Evolutionary conservation across 495 filamentous ascomycete species (phyloP).

Genomic region (Penicillium paxilli): DNA sequence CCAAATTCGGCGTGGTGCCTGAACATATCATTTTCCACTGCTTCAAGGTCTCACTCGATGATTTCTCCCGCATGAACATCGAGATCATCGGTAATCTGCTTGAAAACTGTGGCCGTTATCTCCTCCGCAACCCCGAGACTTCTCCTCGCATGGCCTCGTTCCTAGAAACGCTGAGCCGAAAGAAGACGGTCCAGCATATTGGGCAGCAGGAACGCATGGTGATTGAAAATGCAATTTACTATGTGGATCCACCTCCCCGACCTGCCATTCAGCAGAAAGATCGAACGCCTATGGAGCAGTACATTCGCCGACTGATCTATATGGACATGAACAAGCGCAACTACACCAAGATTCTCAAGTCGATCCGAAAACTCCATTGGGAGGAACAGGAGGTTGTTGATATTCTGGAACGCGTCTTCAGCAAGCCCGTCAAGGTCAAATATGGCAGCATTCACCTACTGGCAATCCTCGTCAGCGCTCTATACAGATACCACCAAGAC

Average conservation of each 20-base stretch:
- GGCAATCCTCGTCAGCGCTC: conserved; percentile 82
- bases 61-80: conserved; percentile 97
- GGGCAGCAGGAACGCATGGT: conserved; percentile 97
- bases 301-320: conserved; percentile 88
- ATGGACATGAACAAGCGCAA: conserved; percentile 91
- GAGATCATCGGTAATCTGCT: conserved; percentile 97
- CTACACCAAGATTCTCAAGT: conserved; percentile 87
- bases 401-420: conserved; percentile 87
- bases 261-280: conserved; percentile 96
- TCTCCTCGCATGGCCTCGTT: conserved; percentile 91
- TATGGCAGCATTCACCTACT: conserved; percentile 96
- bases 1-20: conserved; percentile 96
- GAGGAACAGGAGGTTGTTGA: conserved; percentile 85
- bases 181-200: conserved; percentile 93
- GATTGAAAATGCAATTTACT: conserved; percentile 98
- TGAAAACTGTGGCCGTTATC: conserved; percentile 94
- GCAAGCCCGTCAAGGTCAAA: conserved; percentile 94
- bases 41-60: conserved; percentile 93
- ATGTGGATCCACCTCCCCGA: conserved; percentile 91
- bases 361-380: conserved; percentile 95
- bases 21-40: conserved; percentile 99
- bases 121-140: conserved; percentile 91
- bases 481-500: conserved; percentile 88
- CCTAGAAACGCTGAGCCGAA: conserved; percentile 89
- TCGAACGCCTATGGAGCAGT: conserved; percentile 87